Base-by-base conservation (phyloP, 208 protist species). In the Acanthamoeba lugdunensis region DNA sequence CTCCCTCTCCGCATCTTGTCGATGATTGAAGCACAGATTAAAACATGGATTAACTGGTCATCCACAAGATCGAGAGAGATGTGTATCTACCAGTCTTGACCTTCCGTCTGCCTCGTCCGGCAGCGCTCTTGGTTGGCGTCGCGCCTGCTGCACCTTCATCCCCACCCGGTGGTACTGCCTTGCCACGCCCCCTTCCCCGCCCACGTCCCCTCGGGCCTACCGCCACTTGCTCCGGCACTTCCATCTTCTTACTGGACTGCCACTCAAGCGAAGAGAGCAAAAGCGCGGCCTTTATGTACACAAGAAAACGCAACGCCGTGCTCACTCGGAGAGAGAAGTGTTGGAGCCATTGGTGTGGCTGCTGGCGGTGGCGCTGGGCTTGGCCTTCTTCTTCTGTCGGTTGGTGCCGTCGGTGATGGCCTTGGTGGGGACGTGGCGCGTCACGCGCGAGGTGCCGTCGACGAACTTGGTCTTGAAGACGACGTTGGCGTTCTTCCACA, bases 401-500 rank as follows among this genome's bases (percentile, higher is more conserved):
- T 33, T 61, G 77, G 77, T 63, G 50, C 48, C 77, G n/a, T 85
- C 77, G 77, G 50, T 61, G 50, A 85, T 85, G n/a, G 77, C 52
- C 50, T 61, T 85, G 77, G 77, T 93, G 52, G 90, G 90, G 48
- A 88, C 75, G 48, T 65, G 48, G 28, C 95, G 91, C 5, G 30
- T 45, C 13, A 98, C 95, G 28, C 82, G 89, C 33, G 94, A 96
- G 4, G 95, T 85, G 73, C 98, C 98, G 92, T 99, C 97, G 6
- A 97, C 94, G 92, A 99, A 98, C 85, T 98, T 98, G 14, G 99
- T 98, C 90, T 98, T 97, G 96, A 99, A 99, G 6, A 99, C 93
- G 50, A 99, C 98, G 95, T 99, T 99, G 84, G 99, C 99, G 95
- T 99, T 99, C 94, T 98, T 98, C 94, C 99, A 99, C 99, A 99